Percentiles rank a stretch among this genome's conserved stretches.
phyloP scores from a whole-genome alignment of 1,284 basidiomycete species.

The Trichosporon faecale region DNA sequence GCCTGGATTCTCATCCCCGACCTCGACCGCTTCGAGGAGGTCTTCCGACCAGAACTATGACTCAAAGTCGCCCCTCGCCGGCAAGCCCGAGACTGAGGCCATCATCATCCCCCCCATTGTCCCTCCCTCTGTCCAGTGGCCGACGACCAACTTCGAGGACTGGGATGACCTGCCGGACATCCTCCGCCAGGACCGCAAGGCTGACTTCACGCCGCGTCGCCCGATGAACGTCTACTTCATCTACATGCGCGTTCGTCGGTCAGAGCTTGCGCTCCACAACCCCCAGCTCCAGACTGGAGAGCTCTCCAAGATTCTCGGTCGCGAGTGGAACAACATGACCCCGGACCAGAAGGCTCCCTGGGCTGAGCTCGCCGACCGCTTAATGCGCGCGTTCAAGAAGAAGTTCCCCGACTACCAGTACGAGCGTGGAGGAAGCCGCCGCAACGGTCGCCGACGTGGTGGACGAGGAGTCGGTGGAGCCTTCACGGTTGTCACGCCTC shows the following conservation, averaged over 20 bases:
- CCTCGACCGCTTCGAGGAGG: slow-evolving; percentile 1
- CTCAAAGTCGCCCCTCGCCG: slow-evolving; percentile 19
- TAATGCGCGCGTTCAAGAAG: slow-evolving; percentile 27
- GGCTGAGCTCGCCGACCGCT: slow-evolving; percentile 24
- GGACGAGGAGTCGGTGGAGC: slow-evolving; percentile 8
- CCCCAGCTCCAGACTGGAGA: slow-evolving; percentile 24
- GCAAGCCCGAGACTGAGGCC: slow-evolving; percentile 14
- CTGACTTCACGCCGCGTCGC: slow-evolving; percentile 22
- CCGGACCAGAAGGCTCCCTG: slow-evolving; percentile 23
- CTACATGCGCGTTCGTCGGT: slow-evolving; percentile 26
- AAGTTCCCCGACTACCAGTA: slow-evolving; percentile 31
- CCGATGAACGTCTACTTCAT: slow-evolving; percentile 31
- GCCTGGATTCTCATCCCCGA: not conserved
- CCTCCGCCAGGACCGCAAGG: slow-evolving; percentile 24
- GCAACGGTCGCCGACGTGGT: slow-evolving; percentile 14
- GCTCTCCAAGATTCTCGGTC: slow-evolving; percentile 26
- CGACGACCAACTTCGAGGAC: slow-evolving; percentile 19
- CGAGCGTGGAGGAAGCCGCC: slow-evolving; percentile 23
- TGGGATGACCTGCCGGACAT: slow-evolving; percentile 26
- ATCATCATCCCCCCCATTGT: slow-evolving; percentile 20
- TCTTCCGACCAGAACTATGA: slow-evolving; percentile 12
- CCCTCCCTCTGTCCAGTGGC: slow-evolving; percentile 14
- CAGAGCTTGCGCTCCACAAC: slow-evolving; percentile 25
- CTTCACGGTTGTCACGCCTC: slow-evolving; percentile 8
- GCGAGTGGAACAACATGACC: slow-evolving; percentile 24